Evolutionary conservation across 306 rosid species (phyloP).

Genomic region (Cicer arietinum): DNA sequence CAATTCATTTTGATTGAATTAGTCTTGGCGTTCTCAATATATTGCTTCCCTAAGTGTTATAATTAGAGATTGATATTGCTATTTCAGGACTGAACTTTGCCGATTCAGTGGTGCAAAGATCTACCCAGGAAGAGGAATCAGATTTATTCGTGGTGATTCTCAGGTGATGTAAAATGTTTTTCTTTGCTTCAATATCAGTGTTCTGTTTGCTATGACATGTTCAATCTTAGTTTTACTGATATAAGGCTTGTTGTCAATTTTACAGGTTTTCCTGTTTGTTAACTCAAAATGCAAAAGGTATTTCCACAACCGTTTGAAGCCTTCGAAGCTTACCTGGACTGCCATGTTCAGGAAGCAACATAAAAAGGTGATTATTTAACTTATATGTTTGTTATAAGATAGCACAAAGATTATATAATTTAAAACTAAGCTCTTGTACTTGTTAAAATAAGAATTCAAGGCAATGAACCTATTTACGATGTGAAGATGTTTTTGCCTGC

Average conservation of each 20-base stretch:
- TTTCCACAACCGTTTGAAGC: conserved; percentile 82
- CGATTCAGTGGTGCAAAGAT: conserved; percentile 92
- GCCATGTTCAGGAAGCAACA: conserved; percentile 92
- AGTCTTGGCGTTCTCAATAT: neutral
- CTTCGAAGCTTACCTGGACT: conserved; percentile 88
- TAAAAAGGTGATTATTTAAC: conserved; percentile 63
- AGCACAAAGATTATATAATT: neutral
- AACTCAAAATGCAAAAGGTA: conserved; percentile 85
- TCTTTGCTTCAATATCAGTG: neutral
- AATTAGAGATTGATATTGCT: conserved; percentile 23
- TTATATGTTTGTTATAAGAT: neutral
- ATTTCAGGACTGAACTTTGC: conserved; percentile 81
- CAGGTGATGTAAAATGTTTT: conserved; percentile 56
- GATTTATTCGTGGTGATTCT: conserved; percentile 84
- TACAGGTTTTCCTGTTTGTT: conserved; percentile 74
- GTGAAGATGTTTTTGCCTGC: neutral
- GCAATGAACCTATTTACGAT: neutral
- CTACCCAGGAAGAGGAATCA: conserved; percentile 86
- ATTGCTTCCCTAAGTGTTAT: neutral
- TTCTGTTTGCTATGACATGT: neutral
- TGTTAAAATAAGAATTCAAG: neutral
- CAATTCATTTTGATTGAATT: neutral
- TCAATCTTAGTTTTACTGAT: neutral
- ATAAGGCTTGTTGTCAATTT: neutral
- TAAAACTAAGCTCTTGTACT: neutral